Conservation (phyloP, 495 filamentous ascomycete species). For the Neurospora hispaniola region DNA sequence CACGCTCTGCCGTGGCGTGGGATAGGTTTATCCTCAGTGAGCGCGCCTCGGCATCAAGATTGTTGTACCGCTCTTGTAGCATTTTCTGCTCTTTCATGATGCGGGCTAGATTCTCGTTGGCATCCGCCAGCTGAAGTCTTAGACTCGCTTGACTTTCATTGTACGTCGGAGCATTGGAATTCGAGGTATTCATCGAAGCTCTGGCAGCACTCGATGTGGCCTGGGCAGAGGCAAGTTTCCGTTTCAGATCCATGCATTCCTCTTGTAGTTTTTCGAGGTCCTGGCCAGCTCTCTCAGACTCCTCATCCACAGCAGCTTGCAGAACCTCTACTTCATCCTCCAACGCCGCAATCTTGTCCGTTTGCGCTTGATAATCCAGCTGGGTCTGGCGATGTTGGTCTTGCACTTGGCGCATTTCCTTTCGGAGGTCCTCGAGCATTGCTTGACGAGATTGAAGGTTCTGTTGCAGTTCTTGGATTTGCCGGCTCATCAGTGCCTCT, state of each 20-base stretch:
- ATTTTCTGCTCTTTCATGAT: conserved; percentile 47
- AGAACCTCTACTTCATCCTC: conserved; percentile 75
- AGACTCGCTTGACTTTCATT: conserved; percentile 20
- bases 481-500: conserved; percentile 26
- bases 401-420: conserved; percentile 43
- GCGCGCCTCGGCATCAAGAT: conserved; percentile 50
- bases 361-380: conserved; percentile 50
- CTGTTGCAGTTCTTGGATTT: conserved; percentile 36
- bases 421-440: conserved; percentile 31
- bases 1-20: conserved; percentile 51
- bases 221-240: conserved; percentile 31
- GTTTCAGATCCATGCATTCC: conserved; percentile 39
- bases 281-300: conserved; percentile 55
- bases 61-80: conserved; percentile 52
- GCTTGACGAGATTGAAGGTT: conserved; percentile 34
- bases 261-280: conserved; percentile 38
- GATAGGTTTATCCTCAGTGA: conserved; percentile 41
- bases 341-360: conserved; percentile 59
- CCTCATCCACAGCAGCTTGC: conserved; percentile 64
- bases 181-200: conserved; percentile 10
- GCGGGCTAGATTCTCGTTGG: conserved; percentile 23
- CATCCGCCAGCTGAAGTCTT: conserved; percentile 23
- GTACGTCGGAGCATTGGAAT: conserved; percentile 18
- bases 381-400: conserved; percentile 60
- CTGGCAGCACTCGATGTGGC: conserved; percentile 10